A percentile compares a stretch with the other conserved stretches of the same genome.
These are phyloP conservation scores for Pachyrhizus erosus DNA, from an alignment of 306 rosid species.

Conservation along the genomic window DNA sequence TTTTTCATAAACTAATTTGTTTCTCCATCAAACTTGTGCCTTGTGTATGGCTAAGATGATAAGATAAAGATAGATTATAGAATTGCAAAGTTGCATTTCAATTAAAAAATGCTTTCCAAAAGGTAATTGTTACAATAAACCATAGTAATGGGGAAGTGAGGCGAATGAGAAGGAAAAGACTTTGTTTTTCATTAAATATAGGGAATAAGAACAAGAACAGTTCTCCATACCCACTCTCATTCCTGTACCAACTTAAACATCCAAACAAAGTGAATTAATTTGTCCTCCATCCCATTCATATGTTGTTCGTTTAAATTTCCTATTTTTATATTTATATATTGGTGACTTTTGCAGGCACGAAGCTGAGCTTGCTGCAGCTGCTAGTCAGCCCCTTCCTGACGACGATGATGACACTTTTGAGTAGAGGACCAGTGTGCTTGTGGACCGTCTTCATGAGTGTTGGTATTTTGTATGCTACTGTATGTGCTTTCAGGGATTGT, in stretches of 20 bases:
- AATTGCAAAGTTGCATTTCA: background rate
- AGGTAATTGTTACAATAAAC: background rate
- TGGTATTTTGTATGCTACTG: slow-evolving; percentile 33
- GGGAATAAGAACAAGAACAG: too few species aligned
- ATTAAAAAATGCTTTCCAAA: background rate
- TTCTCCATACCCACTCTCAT: background rate
- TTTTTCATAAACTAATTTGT: background rate
- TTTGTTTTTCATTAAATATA: background rate
- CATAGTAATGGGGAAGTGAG: background rate
- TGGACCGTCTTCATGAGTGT: background rate
- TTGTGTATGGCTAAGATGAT: background rate
- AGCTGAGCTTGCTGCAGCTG: slow-evolving; percentile 65
- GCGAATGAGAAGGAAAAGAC: background rate
- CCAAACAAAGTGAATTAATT: background rate
- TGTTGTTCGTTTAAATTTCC: background rate
- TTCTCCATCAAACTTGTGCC: background rate
- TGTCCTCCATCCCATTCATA: background rate
- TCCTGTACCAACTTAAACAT: background rate
- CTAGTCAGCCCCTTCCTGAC: slow-evolving; percentile 81
- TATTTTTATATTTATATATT: background rate
- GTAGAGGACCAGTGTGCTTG: background rate
- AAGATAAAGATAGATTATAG: background rate
- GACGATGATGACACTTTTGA: slow-evolving; percentile 79
- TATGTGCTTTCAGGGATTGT: slow-evolving; percentile 21
- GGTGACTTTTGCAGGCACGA: slow-evolving; percentile 59